A percentile compares a stretch with the other conserved stretches of the same genome.
phyloP scores from a whole-genome alignment of 1,284 basidiomycete species.

The Tremellales sp. region DNA sequence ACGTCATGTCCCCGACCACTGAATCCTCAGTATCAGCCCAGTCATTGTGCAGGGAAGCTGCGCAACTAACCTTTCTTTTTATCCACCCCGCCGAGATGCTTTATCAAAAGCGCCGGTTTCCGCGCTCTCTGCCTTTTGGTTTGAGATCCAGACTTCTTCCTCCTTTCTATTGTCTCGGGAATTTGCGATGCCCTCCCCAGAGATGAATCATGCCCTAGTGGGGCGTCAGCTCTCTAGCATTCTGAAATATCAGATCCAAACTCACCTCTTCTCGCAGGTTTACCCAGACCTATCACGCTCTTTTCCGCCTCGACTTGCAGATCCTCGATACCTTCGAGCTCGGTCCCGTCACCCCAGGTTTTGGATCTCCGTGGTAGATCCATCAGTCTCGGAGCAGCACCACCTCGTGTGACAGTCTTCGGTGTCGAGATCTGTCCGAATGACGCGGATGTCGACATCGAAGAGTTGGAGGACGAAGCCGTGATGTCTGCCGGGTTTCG shows the following conservation, averaged over 20 bases:
- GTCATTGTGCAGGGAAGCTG: constrained; percentile 5
- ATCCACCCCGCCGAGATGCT: constrained; percentile 68
- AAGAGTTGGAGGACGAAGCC: constrained; percentile 14
- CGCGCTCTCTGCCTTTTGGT: constrained; percentile 62
- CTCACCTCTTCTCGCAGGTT: constrained; percentile 3
- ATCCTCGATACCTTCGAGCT: constrained; percentile 87
- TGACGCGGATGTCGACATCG: constrained; percentile 14
- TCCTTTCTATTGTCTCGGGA: no score
- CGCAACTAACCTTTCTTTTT: constrained; percentile 67
- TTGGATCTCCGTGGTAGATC: constrained; percentile 67
- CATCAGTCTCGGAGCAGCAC: constrained; percentile 63
- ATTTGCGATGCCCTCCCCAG: no score
- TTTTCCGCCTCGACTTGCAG: constrained; percentile 75
- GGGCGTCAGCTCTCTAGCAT: background rate
- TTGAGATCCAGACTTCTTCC: constrained; percentile 24
- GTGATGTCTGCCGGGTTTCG: constrained; percentile 40
- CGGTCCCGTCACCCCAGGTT: constrained; percentile 85
- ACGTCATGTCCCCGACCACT: constrained; percentile 94
- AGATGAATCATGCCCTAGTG: no score
- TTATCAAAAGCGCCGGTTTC: constrained; percentile 63
- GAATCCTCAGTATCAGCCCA: constrained; percentile 11
- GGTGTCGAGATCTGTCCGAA: constrained; percentile 17
- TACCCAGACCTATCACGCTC: constrained; percentile 29
- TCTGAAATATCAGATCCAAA: background rate
- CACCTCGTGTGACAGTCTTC: constrained; percentile 47